Evolutionary conservation across 495 filamentous ascomycete species (phyloP).

Genomic region (Coniosporium apollinis): DNA sequence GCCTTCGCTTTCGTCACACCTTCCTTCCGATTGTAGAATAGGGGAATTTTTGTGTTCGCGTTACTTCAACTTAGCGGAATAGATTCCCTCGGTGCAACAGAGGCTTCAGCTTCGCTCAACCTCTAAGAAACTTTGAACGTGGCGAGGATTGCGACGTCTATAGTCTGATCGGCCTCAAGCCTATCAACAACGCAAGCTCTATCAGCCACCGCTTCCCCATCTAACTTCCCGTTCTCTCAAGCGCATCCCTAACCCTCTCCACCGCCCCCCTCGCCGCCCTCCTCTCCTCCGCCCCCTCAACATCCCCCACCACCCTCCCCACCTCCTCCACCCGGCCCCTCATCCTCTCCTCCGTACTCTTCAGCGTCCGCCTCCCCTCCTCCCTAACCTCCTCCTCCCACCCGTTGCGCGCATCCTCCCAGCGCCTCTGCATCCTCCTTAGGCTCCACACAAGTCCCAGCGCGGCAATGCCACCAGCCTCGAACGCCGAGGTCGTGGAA

Average conservation of each 20-base stretch:
- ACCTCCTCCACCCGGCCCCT: conserved; percentile 37
- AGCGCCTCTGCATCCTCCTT: conserved; percentile 57
- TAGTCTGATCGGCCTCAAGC: too few relatives aligned
- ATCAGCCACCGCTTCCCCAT: too few relatives aligned
- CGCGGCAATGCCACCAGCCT: conserved; percentile 64
- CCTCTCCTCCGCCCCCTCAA: conserved; percentile 25
- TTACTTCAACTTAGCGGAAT: too few relatives aligned
- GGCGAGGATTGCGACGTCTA: too few relatives aligned
- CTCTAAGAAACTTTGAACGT: too few relatives aligned
- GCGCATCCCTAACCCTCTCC: conserved; percentile 32
- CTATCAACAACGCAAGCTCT: too few relatives aligned
- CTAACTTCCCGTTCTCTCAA: too few relatives aligned
- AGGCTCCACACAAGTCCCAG: conserved; percentile 59
- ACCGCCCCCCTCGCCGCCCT: conserved; percentile 23
- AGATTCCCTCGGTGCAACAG: too few relatives aligned
- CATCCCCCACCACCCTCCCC: conserved; percentile 20
- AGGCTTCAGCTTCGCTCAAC: too few relatives aligned
- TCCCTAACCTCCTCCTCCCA: conserved; percentile 71
- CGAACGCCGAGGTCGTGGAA: conserved; percentile 41
- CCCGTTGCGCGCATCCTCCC: conserved; percentile 49
- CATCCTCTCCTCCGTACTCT: conserved; percentile 48
- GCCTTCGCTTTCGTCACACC: too few relatives aligned
- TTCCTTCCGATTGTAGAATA: too few relatives aligned
- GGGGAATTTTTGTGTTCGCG: too few relatives aligned
- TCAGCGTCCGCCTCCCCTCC: conserved; percentile 57